Percentiles rank a stretch among this genome's conserved stretches.
Conservation (phyloP, 78 protist species). For the Andalucia godoyi region DNA sequence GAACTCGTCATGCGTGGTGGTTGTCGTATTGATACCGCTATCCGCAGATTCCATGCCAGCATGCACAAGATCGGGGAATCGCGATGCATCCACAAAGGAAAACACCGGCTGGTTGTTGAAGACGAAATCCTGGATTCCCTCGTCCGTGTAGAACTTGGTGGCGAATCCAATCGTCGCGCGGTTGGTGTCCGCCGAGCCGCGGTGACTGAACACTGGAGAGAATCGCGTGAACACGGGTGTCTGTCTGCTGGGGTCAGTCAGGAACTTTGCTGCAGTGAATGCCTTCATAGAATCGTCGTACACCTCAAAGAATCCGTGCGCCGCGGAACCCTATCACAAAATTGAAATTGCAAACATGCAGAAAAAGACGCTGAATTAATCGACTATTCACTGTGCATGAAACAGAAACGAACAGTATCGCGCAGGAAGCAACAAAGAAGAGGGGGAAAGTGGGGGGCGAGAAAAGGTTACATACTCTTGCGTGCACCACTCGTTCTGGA, state of each 20-base stretch:
- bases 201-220: slow-evolving; percentile 30
- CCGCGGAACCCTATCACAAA: background rate
- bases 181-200: slow-evolving; percentile 42
- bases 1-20: too few relatives aligned
- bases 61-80: slow-evolving; percentile 40
- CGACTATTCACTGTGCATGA: too few relatives aligned
- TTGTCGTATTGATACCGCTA: too few relatives aligned
- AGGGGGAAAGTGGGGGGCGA: too few relatives aligned
- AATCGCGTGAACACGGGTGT: slow-evolving; percentile 31
- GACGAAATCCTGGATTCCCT: slow-evolving; percentile 42
- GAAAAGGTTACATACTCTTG: too few relatives aligned
- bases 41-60: slow-evolving; percentile 11
- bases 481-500: slow-evolving; percentile 28
- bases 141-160: slow-evolving; percentile 44
- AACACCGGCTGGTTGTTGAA: slow-evolving; percentile 47
- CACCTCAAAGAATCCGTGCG: slow-evolving; percentile 13
- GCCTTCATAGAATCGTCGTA: background rate
- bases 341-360: too few relatives aligned
- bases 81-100: slow-evolving; percentile 33
- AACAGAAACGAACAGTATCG: too few relatives aligned
- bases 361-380: too few relatives aligned
- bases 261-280: too few relatives aligned
- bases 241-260: slow-evolving; percentile 7
- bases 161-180: slow-evolving; percentile 50
- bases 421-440: too few relatives aligned